phyloP scores from a whole-genome alignment of 2,329 filamentous ascomycete species.

The Aspergillus sergii region DNA sequence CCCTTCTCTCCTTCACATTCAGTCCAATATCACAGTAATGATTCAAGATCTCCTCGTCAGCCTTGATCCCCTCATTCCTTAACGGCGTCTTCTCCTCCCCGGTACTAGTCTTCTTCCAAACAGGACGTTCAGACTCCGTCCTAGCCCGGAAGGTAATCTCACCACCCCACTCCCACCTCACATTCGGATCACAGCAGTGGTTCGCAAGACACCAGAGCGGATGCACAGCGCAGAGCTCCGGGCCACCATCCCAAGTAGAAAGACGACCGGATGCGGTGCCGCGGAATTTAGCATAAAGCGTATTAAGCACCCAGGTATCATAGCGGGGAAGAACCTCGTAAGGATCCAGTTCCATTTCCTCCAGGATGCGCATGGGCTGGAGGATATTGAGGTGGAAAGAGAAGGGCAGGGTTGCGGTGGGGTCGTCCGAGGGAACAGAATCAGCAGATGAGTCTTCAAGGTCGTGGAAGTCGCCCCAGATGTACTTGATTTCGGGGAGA shows the following conservation, averaged over 20 bases:
- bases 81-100: slow-evolving; percentile 16
- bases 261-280: slow-evolving; percentile 88
- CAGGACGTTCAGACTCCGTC: slow-evolving; percentile 35
- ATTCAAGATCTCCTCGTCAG: slow-evolving; percentile 83
- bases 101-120: slow-evolving; percentile 32
- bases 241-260: slow-evolving; percentile 73
- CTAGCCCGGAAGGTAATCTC: slow-evolving; percentile 45
- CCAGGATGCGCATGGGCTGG: slow-evolving; percentile 61
- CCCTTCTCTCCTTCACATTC: slow-evolving; percentile 75
- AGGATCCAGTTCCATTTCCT: slow-evolving; percentile 65
- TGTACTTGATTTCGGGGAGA: slow-evolving; percentile 62
- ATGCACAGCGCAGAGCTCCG: slow-evolving; percentile 91
- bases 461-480: slow-evolving; percentile 66
- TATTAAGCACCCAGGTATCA: slow-evolving; percentile 73
- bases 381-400: slow-evolving; percentile 63
- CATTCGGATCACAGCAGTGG: slow-evolving; percentile 93
- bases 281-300: slow-evolving; percentile 87
- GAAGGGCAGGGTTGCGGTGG: slow-evolving; percentile 58
- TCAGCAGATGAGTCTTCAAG: slow-evolving; percentile 21
- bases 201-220: slow-evolving; percentile 96
- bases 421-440: slow-evolving; percentile 15
- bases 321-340: slow-evolving; percentile 50
- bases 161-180: slow-evolving; percentile 85
- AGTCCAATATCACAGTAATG: slow-evolving; percentile 91
- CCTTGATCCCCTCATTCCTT: slow-evolving; percentile 55